Conservation (phyloP, 78 protist genomes). For the Isochrysis galbana region DNA sequence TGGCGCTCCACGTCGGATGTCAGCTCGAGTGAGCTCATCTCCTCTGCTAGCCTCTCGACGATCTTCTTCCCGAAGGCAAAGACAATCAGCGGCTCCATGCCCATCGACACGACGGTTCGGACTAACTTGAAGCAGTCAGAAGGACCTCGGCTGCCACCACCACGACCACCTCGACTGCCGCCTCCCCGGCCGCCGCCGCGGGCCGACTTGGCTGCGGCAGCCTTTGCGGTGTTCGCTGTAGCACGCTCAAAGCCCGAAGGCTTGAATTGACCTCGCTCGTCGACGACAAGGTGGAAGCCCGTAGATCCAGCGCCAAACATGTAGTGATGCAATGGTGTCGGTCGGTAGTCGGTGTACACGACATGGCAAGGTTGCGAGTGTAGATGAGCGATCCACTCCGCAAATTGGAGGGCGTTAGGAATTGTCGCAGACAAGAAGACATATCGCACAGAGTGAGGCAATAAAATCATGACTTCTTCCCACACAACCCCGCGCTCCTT, state of each 20-base stretch:
- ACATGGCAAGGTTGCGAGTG: slow-evolving; percentile 75
- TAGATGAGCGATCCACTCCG: slow-evolving; percentile 72
- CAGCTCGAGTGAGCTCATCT: slow-evolving; percentile 10
- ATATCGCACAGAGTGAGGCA: slow-evolving; percentile 73
- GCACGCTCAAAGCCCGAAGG: not conserved
- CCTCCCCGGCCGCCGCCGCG: not conserved
- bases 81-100: slow-evolving; percentile 34
- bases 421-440: slow-evolving; percentile 83
- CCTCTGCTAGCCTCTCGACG: slow-evolving; percentile 5
- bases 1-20: not conserved
- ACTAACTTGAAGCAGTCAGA: slow-evolving; percentile 77
- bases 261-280: not conserved
- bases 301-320: slow-evolving; percentile 3
- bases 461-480: slow-evolving; percentile 87
- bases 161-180: not conserved
- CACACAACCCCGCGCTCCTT: slow-evolving; percentile 90
- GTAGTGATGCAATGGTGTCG: slow-evolving; percentile 90
- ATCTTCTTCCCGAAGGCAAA: slow-evolving; percentile 37
- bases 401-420: slow-evolving; percentile 88
- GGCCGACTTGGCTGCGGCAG: not conserved
- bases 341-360: slow-evolving; percentile 90
- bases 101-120: slow-evolving; percentile 70
- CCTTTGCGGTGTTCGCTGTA: not conserved
- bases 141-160: not conserved
- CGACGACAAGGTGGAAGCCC: not conserved